Conservation (phyloP, 2,329 filamentous ascomycete genomes). For the Davidsoniella neocaledoniae region DNA sequence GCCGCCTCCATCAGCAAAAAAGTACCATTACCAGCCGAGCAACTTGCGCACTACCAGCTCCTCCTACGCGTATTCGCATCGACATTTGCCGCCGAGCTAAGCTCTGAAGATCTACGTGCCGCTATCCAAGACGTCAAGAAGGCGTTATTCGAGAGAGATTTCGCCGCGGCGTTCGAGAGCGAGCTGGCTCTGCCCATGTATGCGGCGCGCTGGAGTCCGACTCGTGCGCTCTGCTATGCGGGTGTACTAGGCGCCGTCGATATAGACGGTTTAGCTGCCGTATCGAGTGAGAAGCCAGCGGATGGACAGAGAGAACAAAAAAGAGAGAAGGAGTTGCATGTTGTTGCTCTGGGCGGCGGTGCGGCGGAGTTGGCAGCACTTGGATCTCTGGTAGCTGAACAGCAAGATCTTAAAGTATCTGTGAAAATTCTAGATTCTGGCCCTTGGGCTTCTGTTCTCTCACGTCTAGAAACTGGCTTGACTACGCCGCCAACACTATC, state of each 20-base stretch:
- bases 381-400: slow-evolving; percentile 24
- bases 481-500: slow-evolving; percentile 33
- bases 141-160: slow-evolving; percentile 74
- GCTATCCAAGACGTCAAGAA: slow-evolving; percentile 69
- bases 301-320: neutral
- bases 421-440: slow-evolving; percentile 67
- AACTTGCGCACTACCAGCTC: slow-evolving; percentile 8
- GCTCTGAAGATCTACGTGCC: slow-evolving; percentile 29
- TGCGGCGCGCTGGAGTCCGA: slow-evolving; percentile 79
- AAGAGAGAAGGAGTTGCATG: slow-evolving; percentile 17
- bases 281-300: neutral
- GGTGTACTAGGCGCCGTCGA: slow-evolving; percentile 25
- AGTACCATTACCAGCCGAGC: neutral
- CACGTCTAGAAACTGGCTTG: slow-evolving; percentile 39
- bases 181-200: slow-evolving; percentile 64
- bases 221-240: slow-evolving; percentile 68
- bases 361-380: slow-evolving; percentile 45
- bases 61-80: slow-evolving; percentile 56
- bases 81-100: slow-evolving; percentile 38
- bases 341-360: slow-evolving; percentile 38
- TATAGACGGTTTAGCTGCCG: no score
- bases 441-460: slow-evolving; percentile 52
- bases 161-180: slow-evolving; percentile 58
- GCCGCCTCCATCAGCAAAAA: neutral
- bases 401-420: slow-evolving; percentile 11